These are phyloP conservation scores for Eucalyptus virginea DNA, from an alignment of 345 rosid species.

Conservation along the genomic window DNA sequence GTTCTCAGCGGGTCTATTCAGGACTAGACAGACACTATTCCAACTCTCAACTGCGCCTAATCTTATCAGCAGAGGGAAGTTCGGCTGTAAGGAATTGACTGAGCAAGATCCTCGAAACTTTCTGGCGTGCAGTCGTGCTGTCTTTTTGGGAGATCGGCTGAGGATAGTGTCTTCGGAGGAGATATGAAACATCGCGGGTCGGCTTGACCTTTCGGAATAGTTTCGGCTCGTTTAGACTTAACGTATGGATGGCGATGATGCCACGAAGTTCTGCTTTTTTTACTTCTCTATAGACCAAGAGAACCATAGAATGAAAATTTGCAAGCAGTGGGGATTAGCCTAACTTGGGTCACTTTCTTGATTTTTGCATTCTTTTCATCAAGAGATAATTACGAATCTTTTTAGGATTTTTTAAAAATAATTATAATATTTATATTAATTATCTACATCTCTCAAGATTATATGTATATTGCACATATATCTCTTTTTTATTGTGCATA, in stretches of 20 bases:
- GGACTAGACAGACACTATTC: not conserved
- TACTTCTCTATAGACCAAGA: not conserved
- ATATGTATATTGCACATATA: no score
- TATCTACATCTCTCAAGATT: not conserved
- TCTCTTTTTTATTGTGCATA: no score
- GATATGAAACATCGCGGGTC: not conserved
- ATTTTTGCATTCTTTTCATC: not conserved
- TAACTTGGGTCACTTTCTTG: not conserved
- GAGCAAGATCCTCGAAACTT: not conserved
- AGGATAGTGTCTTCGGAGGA: not conserved
- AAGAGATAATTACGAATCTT: no score
- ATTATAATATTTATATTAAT: no score
- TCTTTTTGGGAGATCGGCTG: not conserved
- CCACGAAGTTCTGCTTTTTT: not conserved
- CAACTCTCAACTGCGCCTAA: not conserved
- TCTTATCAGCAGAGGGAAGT: not conserved
- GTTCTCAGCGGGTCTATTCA: not conserved
- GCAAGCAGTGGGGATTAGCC: not conserved
- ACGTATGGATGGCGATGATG: not conserved
- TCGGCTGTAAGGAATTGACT: not conserved
- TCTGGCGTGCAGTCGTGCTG: not conserved
- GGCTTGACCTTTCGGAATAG: not conserved
- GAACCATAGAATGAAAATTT: not conserved
- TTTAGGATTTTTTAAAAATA: no score
- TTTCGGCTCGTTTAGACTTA: not conserved